Percentiles rank a stretch among this genome's conserved stretches.
phyloP scores from a whole-genome alignment of 768 basidiomycete species.

The Podaxis sp. region DNA sequence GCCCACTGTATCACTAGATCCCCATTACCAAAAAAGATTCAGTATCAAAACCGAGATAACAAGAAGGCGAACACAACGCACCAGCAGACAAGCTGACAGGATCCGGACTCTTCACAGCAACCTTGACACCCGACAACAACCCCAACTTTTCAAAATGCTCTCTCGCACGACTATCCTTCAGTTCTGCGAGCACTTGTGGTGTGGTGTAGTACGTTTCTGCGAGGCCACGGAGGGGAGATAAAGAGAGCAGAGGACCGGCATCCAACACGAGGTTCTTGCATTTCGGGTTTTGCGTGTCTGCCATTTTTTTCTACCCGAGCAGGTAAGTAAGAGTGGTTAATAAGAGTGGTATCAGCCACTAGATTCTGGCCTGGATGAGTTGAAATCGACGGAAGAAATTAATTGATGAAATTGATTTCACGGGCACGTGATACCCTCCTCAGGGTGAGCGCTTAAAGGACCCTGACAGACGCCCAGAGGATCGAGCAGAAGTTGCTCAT shows the following conservation, averaged over 20 bases:
- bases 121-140: constrained; percentile 71
- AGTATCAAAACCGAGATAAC: background rate
- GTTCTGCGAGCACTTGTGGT: constrained; percentile 86
- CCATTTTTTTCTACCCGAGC: constrained; percentile 15
- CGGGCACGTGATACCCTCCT: too few species aligned
- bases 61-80: constrained; percentile 26
- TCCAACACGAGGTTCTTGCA: constrained; percentile 88
- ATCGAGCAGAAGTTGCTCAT: too few species aligned
- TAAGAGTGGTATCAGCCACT: too few species aligned
- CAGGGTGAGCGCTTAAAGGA: too few species aligned
- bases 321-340: too few species aligned
- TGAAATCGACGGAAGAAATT: too few species aligned
- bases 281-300: constrained; percentile 33
- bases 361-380: too few species aligned
- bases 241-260: constrained; percentile 88
- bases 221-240: constrained; percentile 86
- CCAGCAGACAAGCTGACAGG: constrained; percentile 65
- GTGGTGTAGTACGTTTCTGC: constrained; percentile 86
- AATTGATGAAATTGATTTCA: too few species aligned
- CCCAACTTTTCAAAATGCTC: constrained; percentile 84
- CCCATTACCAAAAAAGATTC: constrained; percentile 5
- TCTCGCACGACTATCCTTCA: constrained; percentile 85
- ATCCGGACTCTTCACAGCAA: constrained; percentile 71
- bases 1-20: constrained; percentile 83
- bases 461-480: too few species aligned